Evolutionary conservation across 345 rosid genomes (phyloP).

Genomic region (Brassica carinata): DNA sequence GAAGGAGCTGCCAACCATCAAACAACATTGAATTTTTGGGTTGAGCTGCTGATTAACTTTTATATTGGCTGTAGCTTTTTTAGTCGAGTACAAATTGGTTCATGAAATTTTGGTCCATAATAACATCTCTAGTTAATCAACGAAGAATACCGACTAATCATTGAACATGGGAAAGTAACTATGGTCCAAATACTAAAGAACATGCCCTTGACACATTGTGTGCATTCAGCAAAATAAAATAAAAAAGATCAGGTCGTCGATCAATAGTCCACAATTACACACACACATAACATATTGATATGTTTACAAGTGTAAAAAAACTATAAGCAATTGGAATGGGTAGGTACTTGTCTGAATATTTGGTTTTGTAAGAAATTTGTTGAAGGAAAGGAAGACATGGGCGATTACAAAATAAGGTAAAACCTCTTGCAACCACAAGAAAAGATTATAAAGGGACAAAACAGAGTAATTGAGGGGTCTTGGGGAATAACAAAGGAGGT

Average conservation of each 20-base stretch:
- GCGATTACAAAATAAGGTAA: not conserved
- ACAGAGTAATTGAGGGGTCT: constrained; percentile 21
- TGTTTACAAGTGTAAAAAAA: constrained; percentile 14
- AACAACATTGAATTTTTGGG: no score
- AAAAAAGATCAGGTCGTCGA: not conserved
- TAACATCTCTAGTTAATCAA: not conserved
- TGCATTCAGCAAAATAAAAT: not conserved
- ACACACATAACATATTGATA: not conserved
- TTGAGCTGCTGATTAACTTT: not conserved
- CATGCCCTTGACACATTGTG: not conserved
- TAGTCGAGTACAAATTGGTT: not conserved
- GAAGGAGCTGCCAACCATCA: not conserved
- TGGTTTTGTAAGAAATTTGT: constrained; percentile 10
- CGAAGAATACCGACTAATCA: not conserved
- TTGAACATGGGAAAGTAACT: not conserved
- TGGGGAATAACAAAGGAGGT: constrained; percentile 29
- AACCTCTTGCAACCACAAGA: constrained; percentile 21
- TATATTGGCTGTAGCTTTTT: not conserved
- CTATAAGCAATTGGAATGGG: not conserved
- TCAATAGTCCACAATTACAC: not conserved
- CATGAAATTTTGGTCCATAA: not conserved
- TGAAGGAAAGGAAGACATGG: constrained; percentile 16
- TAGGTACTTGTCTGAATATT: constrained; percentile 8
- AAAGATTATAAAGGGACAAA: constrained; percentile 25
- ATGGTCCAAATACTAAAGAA: not conserved